Evolutionary conservation across 208 protist species (phyloP).

Genomic region (Naegleria lovaniensis): DNA sequence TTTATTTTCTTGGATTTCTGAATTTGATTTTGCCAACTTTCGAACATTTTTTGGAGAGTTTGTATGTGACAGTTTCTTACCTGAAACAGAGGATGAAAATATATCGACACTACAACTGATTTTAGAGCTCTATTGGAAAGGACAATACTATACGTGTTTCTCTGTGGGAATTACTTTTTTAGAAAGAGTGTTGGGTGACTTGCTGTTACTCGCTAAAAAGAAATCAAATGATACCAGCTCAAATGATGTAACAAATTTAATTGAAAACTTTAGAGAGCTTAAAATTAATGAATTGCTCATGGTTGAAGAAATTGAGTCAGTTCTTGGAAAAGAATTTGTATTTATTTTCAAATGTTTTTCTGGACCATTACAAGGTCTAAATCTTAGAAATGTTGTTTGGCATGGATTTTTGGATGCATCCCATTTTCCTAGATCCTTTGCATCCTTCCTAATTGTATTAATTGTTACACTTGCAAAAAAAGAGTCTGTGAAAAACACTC

Average conservation of each 20-base stretch:
- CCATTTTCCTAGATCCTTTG: not conserved
- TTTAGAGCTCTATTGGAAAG: not conserved
- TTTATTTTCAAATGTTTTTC: not conserved
- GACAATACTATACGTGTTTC: not conserved
- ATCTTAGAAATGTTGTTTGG: conserved; percentile 19
- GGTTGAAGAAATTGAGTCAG: not conserved
- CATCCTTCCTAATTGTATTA: not conserved
- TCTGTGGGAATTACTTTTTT: not conserved
- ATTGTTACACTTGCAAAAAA: not conserved
- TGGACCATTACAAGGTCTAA: conserved; percentile 11
- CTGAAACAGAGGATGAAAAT: not conserved
- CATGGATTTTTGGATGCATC: not conserved
- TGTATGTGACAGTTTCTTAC: not conserved
- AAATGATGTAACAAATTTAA: not conserved
- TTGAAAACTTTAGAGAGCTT: not conserved
- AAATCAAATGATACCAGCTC: not conserved
- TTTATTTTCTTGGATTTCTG: not conserved
- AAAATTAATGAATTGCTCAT: not conserved
- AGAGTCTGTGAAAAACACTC: not conserved
- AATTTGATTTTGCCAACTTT: not conserved
- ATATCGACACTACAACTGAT: not conserved
- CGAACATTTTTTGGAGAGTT: not conserved
- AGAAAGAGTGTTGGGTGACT: not conserved
- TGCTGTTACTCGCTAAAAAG: not conserved
- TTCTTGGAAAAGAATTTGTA: not conserved